Evolutionary conservation across 1,139 yeast species (phyloP), one percentile per base, ranked within the genome.

Genomic region (Sugiyamaella paludigena): DNA sequence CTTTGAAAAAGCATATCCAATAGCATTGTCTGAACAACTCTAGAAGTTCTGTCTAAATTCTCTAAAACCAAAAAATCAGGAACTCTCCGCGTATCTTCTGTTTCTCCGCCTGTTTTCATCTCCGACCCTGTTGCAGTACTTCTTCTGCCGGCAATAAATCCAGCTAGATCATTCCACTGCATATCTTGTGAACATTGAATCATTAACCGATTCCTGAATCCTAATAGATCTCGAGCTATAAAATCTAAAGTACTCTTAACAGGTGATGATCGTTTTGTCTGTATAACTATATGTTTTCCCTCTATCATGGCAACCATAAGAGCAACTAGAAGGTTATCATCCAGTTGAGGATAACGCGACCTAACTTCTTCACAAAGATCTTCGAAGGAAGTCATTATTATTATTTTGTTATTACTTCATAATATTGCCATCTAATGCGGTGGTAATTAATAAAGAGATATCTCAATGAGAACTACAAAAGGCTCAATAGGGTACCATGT

Each of bases 231-330:
- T 36, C 49, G 19, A 1, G 47, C 51, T 16, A 53, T 27, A 39
- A 39, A 33, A 8, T 36, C 26, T 19, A 44, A 11, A 13, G 9
- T 15, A 8, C n/a, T 40, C 10, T 33, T 35, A n/a, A 33, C 47
- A 31, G 35, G 43, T 11, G 37, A 30, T 15, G 36, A 28, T 15
- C 29, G 30, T 34, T 40, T 45, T n/a, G 58, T 26, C 1, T 59
- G 50, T 8, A 68, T 50, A 6, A 67, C 55, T 1, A 68, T 50
- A 42, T 63, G 63, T 13, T 62, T 58, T 27, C 53, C 50, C 1
- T 65, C 63, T 4, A 64, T 43, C 9, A 48, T 24, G 1, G 59
- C 55, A n/a, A 57, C 45, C 3, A 54, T 32, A 24, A 58, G 36
- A 2, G 60, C 59, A 4, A 55, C 56, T 34, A 58, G 36, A 16